phyloP scores from a whole-genome alignment of 768 basidiomycete genomes.

The Lentinula boryana region DNA sequence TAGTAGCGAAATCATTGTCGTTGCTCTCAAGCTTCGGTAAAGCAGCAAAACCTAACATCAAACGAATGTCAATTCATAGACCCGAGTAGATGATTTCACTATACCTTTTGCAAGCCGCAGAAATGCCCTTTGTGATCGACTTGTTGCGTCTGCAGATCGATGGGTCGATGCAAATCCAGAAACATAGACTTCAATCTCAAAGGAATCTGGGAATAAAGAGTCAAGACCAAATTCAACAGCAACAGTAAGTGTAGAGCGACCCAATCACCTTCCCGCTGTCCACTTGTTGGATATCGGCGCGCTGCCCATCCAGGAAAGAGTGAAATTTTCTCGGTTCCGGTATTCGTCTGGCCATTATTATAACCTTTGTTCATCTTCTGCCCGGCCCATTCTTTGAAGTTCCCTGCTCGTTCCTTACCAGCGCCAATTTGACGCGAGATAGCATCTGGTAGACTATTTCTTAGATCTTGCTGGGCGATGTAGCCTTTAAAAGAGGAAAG shows the following conservation, averaged over 20 bases:
- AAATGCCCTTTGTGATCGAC: constrained; percentile 73
- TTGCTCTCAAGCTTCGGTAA: constrained; percentile 53
- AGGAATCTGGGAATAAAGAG: constrained; percentile 34
- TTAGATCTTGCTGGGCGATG: constrained; percentile 30
- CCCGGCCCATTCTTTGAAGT: constrained; percentile 61
- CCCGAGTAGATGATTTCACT: not conserved
- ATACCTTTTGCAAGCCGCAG: constrained; percentile 72
- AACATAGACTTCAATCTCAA: constrained; percentile 67
- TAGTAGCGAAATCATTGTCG: constrained; percentile 5
- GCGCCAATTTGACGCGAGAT: constrained; percentile 18
- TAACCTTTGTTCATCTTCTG: constrained; percentile 36
- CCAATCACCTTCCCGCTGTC: not conserved
- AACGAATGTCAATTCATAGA: constrained; percentile 3
- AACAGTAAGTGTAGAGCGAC: not conserved
- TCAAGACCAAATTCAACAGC: not conserved
- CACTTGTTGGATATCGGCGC: constrained; percentile 14
- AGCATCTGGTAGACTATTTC: constrained; percentile 14
- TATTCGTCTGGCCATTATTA: constrained; percentile 7
- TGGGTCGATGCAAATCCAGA: constrained; percentile 71
- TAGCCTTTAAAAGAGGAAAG: constrained; percentile 43
- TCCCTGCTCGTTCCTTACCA: constrained; percentile 24
- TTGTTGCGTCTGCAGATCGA: constrained; percentile 52
- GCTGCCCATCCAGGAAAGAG: constrained; percentile 84
- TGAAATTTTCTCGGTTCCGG: constrained; percentile 31
- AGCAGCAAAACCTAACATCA: constrained; percentile 57